Evolutionary conservation across 2,329 filamentous ascomycete genomes (phyloP).

Genomic region (Chlorencoelia australis): DNA sequence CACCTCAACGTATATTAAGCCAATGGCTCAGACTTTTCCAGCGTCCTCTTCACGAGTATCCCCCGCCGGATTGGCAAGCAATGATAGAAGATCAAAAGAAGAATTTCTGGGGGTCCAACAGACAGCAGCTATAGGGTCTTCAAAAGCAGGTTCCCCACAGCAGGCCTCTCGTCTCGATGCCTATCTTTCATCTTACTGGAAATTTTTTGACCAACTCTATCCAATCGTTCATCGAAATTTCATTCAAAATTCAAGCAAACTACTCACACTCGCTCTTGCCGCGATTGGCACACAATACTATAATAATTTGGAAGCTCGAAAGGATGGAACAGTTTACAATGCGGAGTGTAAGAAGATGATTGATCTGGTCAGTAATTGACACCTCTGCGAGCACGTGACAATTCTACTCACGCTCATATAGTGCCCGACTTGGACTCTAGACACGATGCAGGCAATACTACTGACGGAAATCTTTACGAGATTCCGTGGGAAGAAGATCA

Average conservation of each 20-base stretch:
- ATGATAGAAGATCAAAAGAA: slow-evolving; percentile 16
- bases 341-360: slow-evolving; percentile 21
- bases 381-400: too few relatives aligned
- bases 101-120: slow-evolving; percentile 13
- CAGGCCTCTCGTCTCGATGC: slow-evolving; percentile 13
- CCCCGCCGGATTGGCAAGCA: slow-evolving; percentile 20
- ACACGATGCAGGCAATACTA: slow-evolving; percentile 25
- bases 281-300: slow-evolving; percentile 26
- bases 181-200: slow-evolving; percentile 23
- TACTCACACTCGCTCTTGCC: slow-evolving; percentile 22
- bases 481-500: slow-evolving; percentile 22
- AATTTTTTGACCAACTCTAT: slow-evolving; percentile 19
- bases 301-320: slow-evolving; percentile 18
- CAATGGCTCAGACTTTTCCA: slow-evolving; percentile 25
- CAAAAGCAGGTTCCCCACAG: too few relatives aligned
- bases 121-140: slow-evolving; percentile 14
- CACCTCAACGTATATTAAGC: slow-evolving; percentile 23
- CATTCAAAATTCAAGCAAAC: slow-evolving; percentile 11
- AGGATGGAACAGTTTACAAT: slow-evolving; percentile 21
- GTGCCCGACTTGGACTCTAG: slow-evolving; percentile 18
- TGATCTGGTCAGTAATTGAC: too few relatives aligned
- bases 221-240: slow-evolving; percentile 25
- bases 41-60: slow-evolving; percentile 21
- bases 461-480: slow-evolving; percentile 24
- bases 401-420: too few relatives aligned